Evolutionary conservation across 2,329 filamentous ascomycete genomes (phyloP), one percentile per base, ranked within the genome.

Genomic region (Rachicladosporium sp.): DNA sequence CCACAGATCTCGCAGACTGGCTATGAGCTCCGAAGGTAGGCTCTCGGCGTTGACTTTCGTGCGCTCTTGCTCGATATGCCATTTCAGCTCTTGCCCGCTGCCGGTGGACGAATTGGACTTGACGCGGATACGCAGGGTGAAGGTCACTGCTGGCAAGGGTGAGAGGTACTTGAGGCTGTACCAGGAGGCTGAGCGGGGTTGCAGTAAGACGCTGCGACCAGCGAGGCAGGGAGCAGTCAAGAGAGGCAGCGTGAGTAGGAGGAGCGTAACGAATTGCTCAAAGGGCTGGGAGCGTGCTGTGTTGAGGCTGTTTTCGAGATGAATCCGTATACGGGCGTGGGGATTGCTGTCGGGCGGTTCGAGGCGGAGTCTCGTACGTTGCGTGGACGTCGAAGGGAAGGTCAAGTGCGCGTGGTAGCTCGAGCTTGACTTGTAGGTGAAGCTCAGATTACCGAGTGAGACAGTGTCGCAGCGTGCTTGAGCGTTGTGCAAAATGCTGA

Each of bases 191-290:
- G 50, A 46, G 32, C 61, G 60, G 4, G 55, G 39, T 31, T 62
- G 58, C 4, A 66, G 44, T 4, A 50, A 36, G 8, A 46, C 31
- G 2, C 34, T 38, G 10, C 33, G 36, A 5, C 31, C 29, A 6
- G 40, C 32, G 3, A 42, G 31, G 31, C 55, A 44, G 6, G 35
- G 33, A 6, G 31, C 60, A 27, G 23, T 27, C 23, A 85, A 63
- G n/a, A 85, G 61, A 0, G 80, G 76, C 4, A 86, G 67, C 5
- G 82, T 59, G 67, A 71, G 50, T 50, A 69, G 50, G 8, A 85
- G 65, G 1, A 74, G 2, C 80, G 66, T 13, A 80, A 54, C 69
- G 75, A 58, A 53, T 66, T 53, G 59, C 69, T 53, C 65, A 83
- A 50, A 55, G 43, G 60, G 67, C 80, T 80, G 43, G 78, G 69